Percentiles rank a stretch among this genome's conserved stretches.
Evolutionary conservation across 106 monocot genomes (phyloP).

Genomic region (Dendrobium officinale): DNA sequence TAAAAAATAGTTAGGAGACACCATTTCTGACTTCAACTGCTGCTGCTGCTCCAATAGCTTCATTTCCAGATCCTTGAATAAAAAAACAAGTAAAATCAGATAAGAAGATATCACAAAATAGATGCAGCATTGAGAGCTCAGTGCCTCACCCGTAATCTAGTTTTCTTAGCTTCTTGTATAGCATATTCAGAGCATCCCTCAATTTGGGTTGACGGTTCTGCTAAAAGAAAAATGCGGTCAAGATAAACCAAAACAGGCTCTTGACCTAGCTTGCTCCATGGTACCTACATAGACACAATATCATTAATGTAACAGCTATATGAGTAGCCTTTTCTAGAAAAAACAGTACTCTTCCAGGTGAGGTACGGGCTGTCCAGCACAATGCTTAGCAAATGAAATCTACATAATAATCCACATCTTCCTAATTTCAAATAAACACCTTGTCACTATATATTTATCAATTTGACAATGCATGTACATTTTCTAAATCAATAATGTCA

Average conservation of each 20-base stretch:
- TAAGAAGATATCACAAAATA: neutral
- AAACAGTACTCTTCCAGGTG: neutral
- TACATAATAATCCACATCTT: neutral
- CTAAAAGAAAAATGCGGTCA: conserved; percentile 84
- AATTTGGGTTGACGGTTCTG: conserved; percentile 84
- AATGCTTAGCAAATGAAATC: neutral
- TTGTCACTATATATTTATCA: neutral
- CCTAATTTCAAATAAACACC: neutral
- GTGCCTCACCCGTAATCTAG: conserved; percentile 49
- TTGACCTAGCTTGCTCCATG: conserved; percentile 95
- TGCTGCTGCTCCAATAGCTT: conserved; percentile 73
- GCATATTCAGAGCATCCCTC: conserved; percentile 84
- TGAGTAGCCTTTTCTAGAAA: neutral
- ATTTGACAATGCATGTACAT: neutral
- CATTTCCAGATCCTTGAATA: conserved; percentile 69
- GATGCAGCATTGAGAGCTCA: neutral
- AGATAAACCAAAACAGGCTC: conserved; percentile 92
- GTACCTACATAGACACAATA: conserved; percentile 53
- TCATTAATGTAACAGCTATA: neutral
- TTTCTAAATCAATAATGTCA: no score
- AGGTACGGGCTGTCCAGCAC: neutral
- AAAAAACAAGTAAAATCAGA: conserved; percentile 8
- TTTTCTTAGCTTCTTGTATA: conserved; percentile 85
- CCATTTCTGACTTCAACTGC: conserved; percentile 81
- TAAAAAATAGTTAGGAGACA: conserved; percentile 9